Evolutionary conservation across 129 eudicot genomes (phyloP).

Genomic region (Sambucus nigra): DNA sequence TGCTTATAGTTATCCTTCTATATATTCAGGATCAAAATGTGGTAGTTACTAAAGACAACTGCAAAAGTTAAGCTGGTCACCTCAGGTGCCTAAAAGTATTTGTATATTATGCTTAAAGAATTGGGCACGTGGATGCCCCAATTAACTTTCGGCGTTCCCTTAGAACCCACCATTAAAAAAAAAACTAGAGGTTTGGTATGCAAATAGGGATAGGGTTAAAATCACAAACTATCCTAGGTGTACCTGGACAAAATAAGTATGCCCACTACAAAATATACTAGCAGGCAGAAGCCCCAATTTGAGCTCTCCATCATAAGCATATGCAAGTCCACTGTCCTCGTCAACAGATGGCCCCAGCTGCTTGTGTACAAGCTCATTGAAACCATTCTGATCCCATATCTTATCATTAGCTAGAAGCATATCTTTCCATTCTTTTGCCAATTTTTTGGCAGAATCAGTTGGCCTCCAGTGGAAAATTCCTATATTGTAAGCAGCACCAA

Average conservation of each 20-base stretch:
- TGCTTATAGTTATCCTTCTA: too few species aligned
- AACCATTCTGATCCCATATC: constrained; percentile 95
- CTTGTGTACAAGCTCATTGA: constrained; percentile 68
- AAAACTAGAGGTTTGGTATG: background rate
- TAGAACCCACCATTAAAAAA: background rate
- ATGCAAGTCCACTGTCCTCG: constrained; percentile 88
- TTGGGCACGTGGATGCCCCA: too few species aligned
- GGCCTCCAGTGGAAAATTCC: constrained; percentile 98
- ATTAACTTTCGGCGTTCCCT: too few species aligned
- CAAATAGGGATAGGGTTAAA: background rate
- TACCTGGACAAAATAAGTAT: constrained; percentile 97
- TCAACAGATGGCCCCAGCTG: constrained; percentile 90
- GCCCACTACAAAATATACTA: constrained; percentile 95
- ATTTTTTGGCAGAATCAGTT: constrained; percentile 59
- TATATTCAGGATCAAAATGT: too few species aligned
- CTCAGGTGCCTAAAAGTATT: too few species aligned
- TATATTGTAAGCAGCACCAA: constrained; percentile 87
- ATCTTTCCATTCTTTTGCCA: constrained; percentile 95
- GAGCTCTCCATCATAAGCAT: constrained; percentile 90
- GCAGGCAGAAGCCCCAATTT: constrained; percentile 89
- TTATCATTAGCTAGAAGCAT: constrained; percentile 82
- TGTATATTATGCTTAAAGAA: too few species aligned
- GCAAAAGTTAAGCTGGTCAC: too few species aligned
- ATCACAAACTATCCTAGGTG: background rate
- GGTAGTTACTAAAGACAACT: too few species aligned